phyloP scores from a whole-genome alignment of 805 yeast genomes.

The Candida suzukii region DNA sequence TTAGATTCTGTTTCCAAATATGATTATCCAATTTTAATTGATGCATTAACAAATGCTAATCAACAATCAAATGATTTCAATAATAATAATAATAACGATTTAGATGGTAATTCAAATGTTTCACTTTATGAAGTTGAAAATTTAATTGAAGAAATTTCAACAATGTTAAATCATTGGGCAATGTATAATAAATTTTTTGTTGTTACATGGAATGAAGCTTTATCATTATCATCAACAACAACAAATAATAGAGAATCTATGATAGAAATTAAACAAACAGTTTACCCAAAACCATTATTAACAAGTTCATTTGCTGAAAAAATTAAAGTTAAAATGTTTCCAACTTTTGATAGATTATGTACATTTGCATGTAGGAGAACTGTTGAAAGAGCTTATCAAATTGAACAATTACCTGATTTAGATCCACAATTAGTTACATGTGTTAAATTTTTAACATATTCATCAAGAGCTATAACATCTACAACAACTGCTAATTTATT shows the following conservation, averaged over 20 bases:
- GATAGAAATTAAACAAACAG: conserved; percentile 8
- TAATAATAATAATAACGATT: conserved; percentile 23
- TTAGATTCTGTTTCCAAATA: conserved; percentile 51
- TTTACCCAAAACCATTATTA: conserved; percentile 45
- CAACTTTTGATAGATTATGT: conserved; percentile 58
- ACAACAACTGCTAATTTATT: conserved; percentile 13
- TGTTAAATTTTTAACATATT: conserved; percentile 17
- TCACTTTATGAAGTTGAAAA: conserved; percentile 64
- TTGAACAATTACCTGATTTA: conserved; percentile 71
- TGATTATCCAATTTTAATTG: conserved; percentile 40
- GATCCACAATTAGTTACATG: conserved; percentile 25
- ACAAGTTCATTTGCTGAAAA: conserved; percentile 52
- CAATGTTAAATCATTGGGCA: conserved; percentile 82
- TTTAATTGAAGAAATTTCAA: conserved; percentile 60
- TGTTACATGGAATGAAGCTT: conserved; percentile 53
- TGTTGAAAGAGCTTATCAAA: conserved; percentile 68
- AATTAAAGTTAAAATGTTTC: conserved; percentile 42
- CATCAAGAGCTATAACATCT: conserved; percentile 12
- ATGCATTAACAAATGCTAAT: conserved; percentile 13
- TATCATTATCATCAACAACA: conserved; percentile 5
- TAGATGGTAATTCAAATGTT: conserved; percentile 16
- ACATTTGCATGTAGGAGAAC: conserved; percentile 69
- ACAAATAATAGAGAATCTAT: conserved; percentile 4
- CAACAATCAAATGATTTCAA: neutral
- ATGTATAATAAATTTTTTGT: conserved; percentile 69